Conservation (phyloP, 2,329 filamentous ascomycete genomes). For the Exophiala mesophila region DNA sequence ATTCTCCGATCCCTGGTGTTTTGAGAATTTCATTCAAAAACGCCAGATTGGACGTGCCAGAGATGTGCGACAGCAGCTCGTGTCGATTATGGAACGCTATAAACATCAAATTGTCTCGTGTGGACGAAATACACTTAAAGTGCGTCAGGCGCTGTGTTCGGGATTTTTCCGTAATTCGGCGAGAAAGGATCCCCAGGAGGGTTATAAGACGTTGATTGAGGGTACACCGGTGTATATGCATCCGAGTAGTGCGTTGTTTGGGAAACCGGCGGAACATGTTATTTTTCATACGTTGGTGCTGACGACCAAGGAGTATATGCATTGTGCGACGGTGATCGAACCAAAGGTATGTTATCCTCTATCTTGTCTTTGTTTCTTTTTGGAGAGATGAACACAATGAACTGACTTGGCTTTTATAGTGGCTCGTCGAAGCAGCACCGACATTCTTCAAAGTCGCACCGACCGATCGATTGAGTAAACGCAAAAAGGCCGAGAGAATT, state of each 20-base stretch:
- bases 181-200: slow-evolving; percentile 91
- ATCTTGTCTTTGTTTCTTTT: too few relatives aligned
- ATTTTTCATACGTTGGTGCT: slow-evolving; percentile 67
- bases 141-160: slow-evolving; percentile 81
- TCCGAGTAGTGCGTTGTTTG: slow-evolving; percentile 84
- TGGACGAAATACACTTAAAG: slow-evolving; percentile 78
- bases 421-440: slow-evolving; percentile 91
- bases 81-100: slow-evolving; percentile 91
- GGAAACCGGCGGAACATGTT: slow-evolving; percentile 93
- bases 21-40: slow-evolving; percentile 95
- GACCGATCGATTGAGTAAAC: slow-evolving; percentile 78
- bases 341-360: slow-evolving; percentile 55
- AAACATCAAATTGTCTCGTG: slow-evolving; percentile 77
- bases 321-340: slow-evolving; percentile 86
- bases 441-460: slow-evolving; percentile 98
- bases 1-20: slow-evolving; percentile 85
- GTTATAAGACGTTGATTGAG: slow-evolving; percentile 96
- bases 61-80: slow-evolving; percentile 86
- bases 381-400: too few relatives aligned
- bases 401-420: slow-evolving; percentile 35
- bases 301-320: slow-evolving; percentile 90
- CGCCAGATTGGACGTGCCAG: slow-evolving; percentile 82
- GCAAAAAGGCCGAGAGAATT: slow-evolving; percentile 90
- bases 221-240: slow-evolving; percentile 93
- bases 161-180: slow-evolving; percentile 96